Evolutionary conservation across 2,329 filamentous ascomycete genomes (phyloP).

Genomic region (Fusarium sp.): DNA sequence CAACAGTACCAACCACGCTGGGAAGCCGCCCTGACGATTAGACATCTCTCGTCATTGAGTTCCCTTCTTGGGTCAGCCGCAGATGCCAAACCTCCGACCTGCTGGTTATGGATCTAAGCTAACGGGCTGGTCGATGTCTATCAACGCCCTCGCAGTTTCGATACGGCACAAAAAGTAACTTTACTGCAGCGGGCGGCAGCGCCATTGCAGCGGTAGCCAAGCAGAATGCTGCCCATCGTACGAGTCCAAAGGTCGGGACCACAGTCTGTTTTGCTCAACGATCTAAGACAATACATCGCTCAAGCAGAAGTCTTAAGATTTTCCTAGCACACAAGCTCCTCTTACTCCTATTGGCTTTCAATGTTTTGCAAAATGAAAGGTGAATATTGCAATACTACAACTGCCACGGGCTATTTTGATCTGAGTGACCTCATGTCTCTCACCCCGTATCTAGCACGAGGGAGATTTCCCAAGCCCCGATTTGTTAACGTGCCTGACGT

Average conservation of each 20-base stretch:
- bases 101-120: slow-evolving; percentile 26
- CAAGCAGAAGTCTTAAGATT: slow-evolving; percentile 17
- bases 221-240: slow-evolving; percentile 41
- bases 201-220: slow-evolving; percentile 27
- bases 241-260: slow-evolving; percentile 39
- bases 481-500: slow-evolving; percentile 38
- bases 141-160: slow-evolving; percentile 30
- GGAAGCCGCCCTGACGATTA: slow-evolving; percentile 25
- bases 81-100: slow-evolving; percentile 35
- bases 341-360: slow-evolving; percentile 16
- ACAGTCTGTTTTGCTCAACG: slow-evolving; percentile 34
- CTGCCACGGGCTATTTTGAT: slow-evolving; percentile 15
- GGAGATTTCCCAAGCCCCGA: slow-evolving; percentile 32
- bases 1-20: slow-evolving; percentile 23
- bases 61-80: slow-evolving; percentile 32
- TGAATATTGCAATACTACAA: slow-evolving; percentile 27
- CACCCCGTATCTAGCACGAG: slow-evolving; percentile 6
- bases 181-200: slow-evolving; percentile 28
- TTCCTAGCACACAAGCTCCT: slow-evolving; percentile 10
- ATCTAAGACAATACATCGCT: slow-evolving; percentile 26
- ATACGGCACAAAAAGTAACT: slow-evolving; percentile 39
- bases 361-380: slow-evolving; percentile 19
- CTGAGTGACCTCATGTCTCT: slow-evolving; percentile 14
- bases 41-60: slow-evolving; percentile 22
- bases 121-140: slow-evolving; percentile 22